Base-by-base conservation (phyloP, 208 protist species). In the Trypanosoma mega region DNA sequence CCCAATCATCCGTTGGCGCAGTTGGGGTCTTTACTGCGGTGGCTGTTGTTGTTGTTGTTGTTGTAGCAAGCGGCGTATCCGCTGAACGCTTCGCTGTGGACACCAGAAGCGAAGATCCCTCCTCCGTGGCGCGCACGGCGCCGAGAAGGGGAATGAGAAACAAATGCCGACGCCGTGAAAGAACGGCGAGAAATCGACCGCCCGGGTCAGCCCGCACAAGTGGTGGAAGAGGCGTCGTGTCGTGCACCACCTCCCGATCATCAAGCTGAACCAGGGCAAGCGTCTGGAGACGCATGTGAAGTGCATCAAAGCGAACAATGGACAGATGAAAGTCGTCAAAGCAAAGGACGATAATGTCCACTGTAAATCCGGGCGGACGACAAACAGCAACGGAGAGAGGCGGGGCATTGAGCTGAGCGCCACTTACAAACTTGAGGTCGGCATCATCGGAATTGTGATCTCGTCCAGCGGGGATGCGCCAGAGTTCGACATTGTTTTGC, bases 271-370 rank as follows among this genome's bases (percentile, higher is more conserved):
- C 74, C 7, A 96, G 77, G 4, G 74, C 76, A 0, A 96, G 59
- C 1, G 90, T 93, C 54, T 87, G 77, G 36, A 89, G 80, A 46
- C 77, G 68, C 49, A 74, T 55, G 0, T 60, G 59, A 4, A 85
- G 16, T 1, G 83, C 62, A 73, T 93, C 82, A 53, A 82, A 91
- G 47, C 78, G 68, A 18, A 96, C 34, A 54, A 96, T 78, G 2
- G 90, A 93, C 18, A 93, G 53, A 70, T 93, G 90, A 47, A 85
- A 85, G 58, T 96, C 82, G 52, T 93, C 87, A 55, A 96, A 82
- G 16, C 89, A 77, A 31, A 92, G 63, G 2, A 72, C 82, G 1
- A 96, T 33, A 39, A 91, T 45, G 62, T 96, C 90, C 5, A 82
- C 61, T 4, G 56, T 21, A 20, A 74, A 62, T 1, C 74, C 74